A percentile compares a stretch with the other conserved stretches of the same genome.
These are phyloP conservation scores for Emmonsiellopsis sp. DNA, from an alignment of 2,329 filamentous ascomycete species.

Conservation along the genomic window DNA sequence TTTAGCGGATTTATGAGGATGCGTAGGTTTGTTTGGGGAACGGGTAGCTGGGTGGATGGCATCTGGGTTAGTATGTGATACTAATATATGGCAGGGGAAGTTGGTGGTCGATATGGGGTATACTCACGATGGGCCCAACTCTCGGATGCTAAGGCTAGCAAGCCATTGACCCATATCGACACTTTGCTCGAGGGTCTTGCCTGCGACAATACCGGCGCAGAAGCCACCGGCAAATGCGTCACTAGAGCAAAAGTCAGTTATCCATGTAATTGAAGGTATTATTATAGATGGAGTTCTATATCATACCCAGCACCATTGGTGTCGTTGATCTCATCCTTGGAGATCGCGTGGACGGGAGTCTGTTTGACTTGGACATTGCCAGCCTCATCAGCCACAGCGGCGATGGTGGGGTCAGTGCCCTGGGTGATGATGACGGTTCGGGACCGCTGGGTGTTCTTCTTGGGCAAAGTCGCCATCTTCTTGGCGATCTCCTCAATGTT, in stretches of 20 bases:
- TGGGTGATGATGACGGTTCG: constrained; percentile 89
- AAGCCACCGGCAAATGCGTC: constrained; percentile 96
- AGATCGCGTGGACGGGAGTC: constrained; percentile 73
- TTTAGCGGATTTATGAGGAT: constrained; percentile 25
- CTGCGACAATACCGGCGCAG: constrained; percentile 77
- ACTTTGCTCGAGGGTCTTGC: constrained; percentile 65
- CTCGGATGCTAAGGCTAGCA: constrained; percentile 84
- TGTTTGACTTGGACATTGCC: constrained; percentile 58
- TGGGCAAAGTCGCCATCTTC: constrained; percentile 76
- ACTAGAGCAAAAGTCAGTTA: constrained; percentile 31
- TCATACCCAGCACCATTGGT: constrained; percentile 79
- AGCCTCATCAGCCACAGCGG: constrained; percentile 62
- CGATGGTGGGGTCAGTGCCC: constrained; percentile 81
- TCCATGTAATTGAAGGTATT: not conserved
- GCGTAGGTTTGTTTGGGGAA: constrained; percentile 72
- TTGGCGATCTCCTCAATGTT: constrained; percentile 79
- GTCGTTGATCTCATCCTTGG: constrained; percentile 73
- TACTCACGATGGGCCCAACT: constrained; percentile 90
- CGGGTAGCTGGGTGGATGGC: constrained; percentile 51
- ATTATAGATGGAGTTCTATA: not conserved
- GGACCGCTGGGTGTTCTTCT: constrained; percentile 78
- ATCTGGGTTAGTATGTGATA: constrained; percentile 1
- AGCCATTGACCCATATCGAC: constrained; percentile 97
- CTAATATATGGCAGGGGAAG: not conserved
- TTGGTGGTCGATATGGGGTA: constrained; percentile 5